Evolutionary conservation across 2,329 filamentous ascomycete genomes (phyloP), one percentile per base, ranked within the genome.

Genomic region (Parastagonospora nodorum): DNA sequence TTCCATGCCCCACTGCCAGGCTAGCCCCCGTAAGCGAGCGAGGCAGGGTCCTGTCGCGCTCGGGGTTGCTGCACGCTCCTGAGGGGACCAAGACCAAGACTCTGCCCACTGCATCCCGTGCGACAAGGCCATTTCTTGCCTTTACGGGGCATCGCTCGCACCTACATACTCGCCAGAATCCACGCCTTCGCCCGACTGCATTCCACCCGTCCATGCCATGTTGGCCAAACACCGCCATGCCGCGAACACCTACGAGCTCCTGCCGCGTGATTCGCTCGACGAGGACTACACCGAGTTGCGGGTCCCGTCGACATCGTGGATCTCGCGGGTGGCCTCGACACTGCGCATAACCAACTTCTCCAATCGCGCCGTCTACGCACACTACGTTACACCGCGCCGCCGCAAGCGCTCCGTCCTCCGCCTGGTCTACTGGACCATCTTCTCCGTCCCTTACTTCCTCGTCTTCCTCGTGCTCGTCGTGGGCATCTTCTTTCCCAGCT

Each of bases 401-500:
- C 61, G 55, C 40, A 68, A 64, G 47, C 68, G 68, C 37, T 71
- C 68, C 2, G 39, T 69, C 5, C 43, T 71, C 42, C 68, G 69
- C 10, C 48, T 66, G 15, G 39, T 71, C 11, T 71, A 68, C 57
- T 74, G 66, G 62, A 50, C 52, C 9, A 10, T 70, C 45, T 69
- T 72, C 51, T 61, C 61, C 4, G 47, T 72, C 9, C 71, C 70
- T 2, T 73, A 69, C 50, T 44, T 74, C 33, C 53, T 64, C 39
- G 48, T 67, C 31, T 48, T 66, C 40, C 66, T 81, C 5, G 64
- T 79, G 14, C 51, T 81, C 16, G 62, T 80, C 36, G 76, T 75
- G 2, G 76, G 75, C 38, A 68, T 80, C 15, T 77, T 84, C 60
- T 75, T 78, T 40, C 83, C 83, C 7, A 84, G 82, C 4, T 85